Percentiles rank a stretch among this genome's conserved stretches.
phyloP scores from a whole-genome alignment of 441 rosid species.

The Hura crepitans region DNA sequence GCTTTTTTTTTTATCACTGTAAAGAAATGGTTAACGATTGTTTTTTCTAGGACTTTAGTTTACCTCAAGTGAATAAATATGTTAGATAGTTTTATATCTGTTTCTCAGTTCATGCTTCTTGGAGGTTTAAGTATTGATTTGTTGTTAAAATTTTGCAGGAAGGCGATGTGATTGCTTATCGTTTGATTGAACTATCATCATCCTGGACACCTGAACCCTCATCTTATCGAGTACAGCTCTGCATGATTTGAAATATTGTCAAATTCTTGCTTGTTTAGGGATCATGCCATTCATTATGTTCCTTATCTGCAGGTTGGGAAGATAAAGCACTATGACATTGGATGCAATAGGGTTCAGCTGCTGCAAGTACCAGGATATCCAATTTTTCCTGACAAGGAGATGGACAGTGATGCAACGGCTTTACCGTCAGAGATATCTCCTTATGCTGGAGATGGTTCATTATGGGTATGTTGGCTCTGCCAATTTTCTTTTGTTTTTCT shows the following conservation, averaged over 20 bases:
- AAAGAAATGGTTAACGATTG: not conserved
- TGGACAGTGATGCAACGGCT: slow-evolving; percentile 36
- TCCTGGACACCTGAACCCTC: slow-evolving; percentile 93
- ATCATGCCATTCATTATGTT: slow-evolving; percentile 15
- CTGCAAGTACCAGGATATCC: slow-evolving; percentile 64
- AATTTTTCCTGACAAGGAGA: slow-evolving; percentile 39
- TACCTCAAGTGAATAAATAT: not conserved
- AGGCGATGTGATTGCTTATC: slow-evolving; percentile 87
- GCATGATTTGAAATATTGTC: slow-evolving; percentile 11
- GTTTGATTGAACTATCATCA: slow-evolving; percentile 72
- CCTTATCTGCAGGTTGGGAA: slow-evolving; percentile 61
- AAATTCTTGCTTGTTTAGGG: slow-evolving; percentile 19
- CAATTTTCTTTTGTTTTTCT: not conserved
- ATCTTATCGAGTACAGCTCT: slow-evolving; percentile 54
- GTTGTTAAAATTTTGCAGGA: slow-evolving; percentile 47
- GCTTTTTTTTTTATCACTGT: not conserved
- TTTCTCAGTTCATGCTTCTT: slow-evolving; percentile 13
- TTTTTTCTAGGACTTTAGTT: not conserved
- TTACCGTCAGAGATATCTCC: slow-evolving; percentile 44
- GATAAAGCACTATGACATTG: slow-evolving; percentile 53
- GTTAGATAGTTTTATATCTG: slow-evolving; percentile 1
- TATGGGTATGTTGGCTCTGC: slow-evolving; percentile 44
- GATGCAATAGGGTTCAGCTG: slow-evolving; percentile 50
- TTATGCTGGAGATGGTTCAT: slow-evolving; percentile 71
- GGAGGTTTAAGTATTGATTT: slow-evolving; percentile 9